phyloP scores from a whole-genome alignment of 2,329 filamentous ascomycete species.

The Nigrospora sphaerica region DNA sequence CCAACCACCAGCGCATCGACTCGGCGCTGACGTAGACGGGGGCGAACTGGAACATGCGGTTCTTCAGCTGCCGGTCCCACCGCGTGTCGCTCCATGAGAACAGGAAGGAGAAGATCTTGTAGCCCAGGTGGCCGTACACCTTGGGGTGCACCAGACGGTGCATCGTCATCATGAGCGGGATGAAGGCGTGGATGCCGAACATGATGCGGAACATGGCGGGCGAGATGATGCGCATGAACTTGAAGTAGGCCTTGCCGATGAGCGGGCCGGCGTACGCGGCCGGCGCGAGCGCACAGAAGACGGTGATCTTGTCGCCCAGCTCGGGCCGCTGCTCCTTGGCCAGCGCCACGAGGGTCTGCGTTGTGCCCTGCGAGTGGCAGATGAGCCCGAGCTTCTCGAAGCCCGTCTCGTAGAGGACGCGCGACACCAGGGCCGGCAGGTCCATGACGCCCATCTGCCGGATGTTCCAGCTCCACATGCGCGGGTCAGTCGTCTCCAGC shows the following conservation, averaged over 20 bases:
- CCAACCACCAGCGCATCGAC: slow-evolving; percentile 94
- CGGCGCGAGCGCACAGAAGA: slow-evolving; percentile 86
- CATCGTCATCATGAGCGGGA: slow-evolving; percentile 87
- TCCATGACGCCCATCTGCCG: slow-evolving; percentile 90
- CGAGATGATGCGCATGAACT: slow-evolving; percentile 78
- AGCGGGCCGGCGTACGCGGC: slow-evolving; percentile 85
- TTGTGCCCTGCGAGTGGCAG: slow-evolving; percentile 86
- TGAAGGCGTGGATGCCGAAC: slow-evolving; percentile 90
- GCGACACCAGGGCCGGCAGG: slow-evolving; percentile 70
- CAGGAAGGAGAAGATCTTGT: slow-evolving; percentile 81
- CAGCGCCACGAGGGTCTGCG: slow-evolving; percentile 78
- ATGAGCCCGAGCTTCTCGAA: slow-evolving; percentile 79
- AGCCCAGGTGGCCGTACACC: slow-evolving; percentile 76
- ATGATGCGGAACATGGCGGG: slow-evolving; percentile 69
- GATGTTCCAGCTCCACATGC: slow-evolving; percentile 98
- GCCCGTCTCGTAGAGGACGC: slow-evolving; percentile 74
- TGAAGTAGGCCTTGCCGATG: slow-evolving; percentile 83
- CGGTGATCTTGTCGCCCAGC: slow-evolving; percentile 71
- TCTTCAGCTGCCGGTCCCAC: slow-evolving; percentile 74
- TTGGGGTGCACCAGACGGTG: slow-evolving; percentile 57
- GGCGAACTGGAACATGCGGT: slow-evolving; percentile 86
- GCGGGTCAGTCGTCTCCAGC: slow-evolving; percentile 67
- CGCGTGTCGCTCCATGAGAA: slow-evolving; percentile 81
- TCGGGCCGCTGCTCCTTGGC: slow-evolving; percentile 87
- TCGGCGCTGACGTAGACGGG: slow-evolving; percentile 87